Conservation (phyloP, 192 early-diverging fungal genomes). For the Coemansia sp. region DNA sequence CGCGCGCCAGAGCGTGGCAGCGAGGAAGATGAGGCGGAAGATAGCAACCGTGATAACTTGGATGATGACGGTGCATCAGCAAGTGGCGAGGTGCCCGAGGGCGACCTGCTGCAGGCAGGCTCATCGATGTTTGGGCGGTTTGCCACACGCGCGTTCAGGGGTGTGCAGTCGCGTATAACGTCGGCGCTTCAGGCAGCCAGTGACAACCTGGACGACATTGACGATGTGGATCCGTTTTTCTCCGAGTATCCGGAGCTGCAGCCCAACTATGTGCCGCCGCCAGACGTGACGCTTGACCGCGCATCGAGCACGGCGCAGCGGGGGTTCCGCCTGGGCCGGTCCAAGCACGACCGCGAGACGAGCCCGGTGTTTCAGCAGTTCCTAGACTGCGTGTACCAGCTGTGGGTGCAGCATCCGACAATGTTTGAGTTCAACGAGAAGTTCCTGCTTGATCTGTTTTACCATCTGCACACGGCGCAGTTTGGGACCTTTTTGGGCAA, state of each 20-base stretch:
- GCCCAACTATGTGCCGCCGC: too few species aligned
- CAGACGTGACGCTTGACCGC: slow-evolving; percentile 5
- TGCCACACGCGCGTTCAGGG: slow-evolving; percentile 33
- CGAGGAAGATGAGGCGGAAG: too few species aligned
- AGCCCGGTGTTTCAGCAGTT: slow-evolving; percentile 98
- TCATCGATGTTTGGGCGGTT: slow-evolving; percentile 47
- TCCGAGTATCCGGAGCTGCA: slow-evolving; percentile 37
- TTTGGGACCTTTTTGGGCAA: slow-evolving; percentile 96
- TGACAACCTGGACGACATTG: slow-evolving; percentile 37
- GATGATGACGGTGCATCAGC: too few species aligned
- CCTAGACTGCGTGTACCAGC: slow-evolving; percentile 94
- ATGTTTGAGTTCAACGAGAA: slow-evolving; percentile 92
- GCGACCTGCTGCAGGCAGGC: slow-evolving; percentile 30
- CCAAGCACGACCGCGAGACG: slow-evolving; percentile 71
- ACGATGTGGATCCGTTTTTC: slow-evolving; percentile 33
- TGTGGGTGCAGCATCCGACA: slow-evolving; percentile 81
- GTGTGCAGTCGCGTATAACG: slow-evolving; percentile 46
- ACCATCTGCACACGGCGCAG: slow-evolving; percentile 86
- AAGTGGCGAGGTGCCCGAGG: too few species aligned
- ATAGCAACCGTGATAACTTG: too few species aligned
- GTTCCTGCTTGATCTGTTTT: slow-evolving; percentile 78
- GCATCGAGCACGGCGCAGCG: background rate
- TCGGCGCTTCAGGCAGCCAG: slow-evolving; percentile 45
- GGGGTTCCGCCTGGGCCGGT: slow-evolving; percentile 37
- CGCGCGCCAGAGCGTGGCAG: too few species aligned